Percentiles rank a stretch among this genome's conserved stretches.
phyloP scores from a whole-genome alignment of 345 rosid genomes.

The Schrenkiella parvula region DNA sequence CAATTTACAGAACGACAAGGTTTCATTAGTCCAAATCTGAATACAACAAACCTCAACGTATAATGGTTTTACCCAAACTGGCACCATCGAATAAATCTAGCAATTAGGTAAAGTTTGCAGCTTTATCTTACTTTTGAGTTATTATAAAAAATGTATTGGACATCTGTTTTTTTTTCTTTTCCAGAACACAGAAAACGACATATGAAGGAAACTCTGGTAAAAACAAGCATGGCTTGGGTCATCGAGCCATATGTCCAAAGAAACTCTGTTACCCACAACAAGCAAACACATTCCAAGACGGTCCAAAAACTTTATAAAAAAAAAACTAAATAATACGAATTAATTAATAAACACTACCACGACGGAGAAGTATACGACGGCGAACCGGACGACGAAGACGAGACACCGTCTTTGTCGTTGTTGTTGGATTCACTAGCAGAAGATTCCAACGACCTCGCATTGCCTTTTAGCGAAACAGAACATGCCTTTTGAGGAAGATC shows the following conservation, averaged over 20 bases:
- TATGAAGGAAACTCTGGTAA: conserved; percentile 27
- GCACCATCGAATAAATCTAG: neutral
- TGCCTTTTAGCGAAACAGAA: conserved; percentile 57
- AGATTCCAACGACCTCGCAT: conserved; percentile 45
- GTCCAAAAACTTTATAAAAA: neutral
- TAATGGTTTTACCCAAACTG: neutral
- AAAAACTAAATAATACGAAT: neutral
- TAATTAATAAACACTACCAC: conserved; percentile 41
- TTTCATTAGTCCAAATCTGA: neutral
- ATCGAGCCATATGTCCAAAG: conserved; percentile 26
- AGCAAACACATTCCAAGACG: conserved; percentile 28
- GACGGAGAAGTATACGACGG: conserved; percentile 81
- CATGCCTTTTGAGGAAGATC: conserved; percentile 71
- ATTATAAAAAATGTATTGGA: neutral
- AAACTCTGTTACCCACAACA: conserved; percentile 11
- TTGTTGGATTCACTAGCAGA: conserved; percentile 56
- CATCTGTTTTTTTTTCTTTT: neutral
- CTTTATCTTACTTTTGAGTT: conserved; percentile 13
- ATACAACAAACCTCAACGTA: neutral
- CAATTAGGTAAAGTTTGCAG: neutral
- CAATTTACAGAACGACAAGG: neutral
- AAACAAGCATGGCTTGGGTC: conserved; percentile 32
- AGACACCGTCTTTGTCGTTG: conserved; percentile 39
- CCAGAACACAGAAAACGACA: conserved; percentile 28
- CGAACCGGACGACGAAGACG: conserved; percentile 66